Evolutionary conservation across 31 red algal species (phyloP).

Genomic region (Asparagopsis taxiformis): DNA sequence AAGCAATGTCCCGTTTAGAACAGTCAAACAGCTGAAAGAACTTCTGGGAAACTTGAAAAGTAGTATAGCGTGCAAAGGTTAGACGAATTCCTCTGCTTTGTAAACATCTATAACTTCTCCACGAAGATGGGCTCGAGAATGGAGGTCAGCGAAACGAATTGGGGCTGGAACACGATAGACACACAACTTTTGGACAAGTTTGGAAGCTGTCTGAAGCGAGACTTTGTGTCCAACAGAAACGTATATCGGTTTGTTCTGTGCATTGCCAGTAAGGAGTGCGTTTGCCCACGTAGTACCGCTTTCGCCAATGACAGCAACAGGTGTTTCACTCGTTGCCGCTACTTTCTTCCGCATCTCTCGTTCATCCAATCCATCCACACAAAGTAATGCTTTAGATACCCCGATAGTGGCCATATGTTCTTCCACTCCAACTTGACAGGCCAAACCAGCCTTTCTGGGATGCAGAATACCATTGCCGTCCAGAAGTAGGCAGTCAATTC

Average conservation of each 20-base stretch:
- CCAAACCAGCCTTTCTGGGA: slow-evolving; percentile 87
- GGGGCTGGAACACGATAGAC: slow-evolving; percentile 84
- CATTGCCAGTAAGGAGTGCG: slow-evolving; percentile 56
- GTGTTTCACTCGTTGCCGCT: slow-evolving; percentile 10
- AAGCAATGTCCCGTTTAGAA: slow-evolving; percentile 54
- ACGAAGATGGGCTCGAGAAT: slow-evolving; percentile 65
- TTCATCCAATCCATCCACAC: slow-evolving; percentile 73
- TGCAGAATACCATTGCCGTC: slow-evolving; percentile 98
- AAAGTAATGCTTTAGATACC: slow-evolving; percentile 81
- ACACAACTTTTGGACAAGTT: slow-evolving; percentile 45
- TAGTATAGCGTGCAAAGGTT: background rate
- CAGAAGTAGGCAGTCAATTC: slow-evolving; percentile 73
- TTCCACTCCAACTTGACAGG: slow-evolving; percentile 85
- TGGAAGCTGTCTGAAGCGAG: slow-evolving; percentile 47
- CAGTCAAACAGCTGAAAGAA: too few relatives aligned
- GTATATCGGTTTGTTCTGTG: slow-evolving; percentile 74
- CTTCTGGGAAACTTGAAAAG: too few relatives aligned
- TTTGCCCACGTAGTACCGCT: slow-evolving; percentile 46
- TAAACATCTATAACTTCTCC: slow-evolving; percentile 44
- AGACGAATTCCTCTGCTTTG: slow-evolving; percentile 29
- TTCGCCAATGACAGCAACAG: slow-evolving; percentile 39
- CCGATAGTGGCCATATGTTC: slow-evolving; percentile 79
- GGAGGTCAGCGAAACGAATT: slow-evolving; percentile 83
- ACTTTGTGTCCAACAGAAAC: slow-evolving; percentile 93
- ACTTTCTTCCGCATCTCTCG: slow-evolving; percentile 16